Conservation (phyloP, 495 filamentous ascomycete genomes). For the Penicillium subrubescens region DNA sequence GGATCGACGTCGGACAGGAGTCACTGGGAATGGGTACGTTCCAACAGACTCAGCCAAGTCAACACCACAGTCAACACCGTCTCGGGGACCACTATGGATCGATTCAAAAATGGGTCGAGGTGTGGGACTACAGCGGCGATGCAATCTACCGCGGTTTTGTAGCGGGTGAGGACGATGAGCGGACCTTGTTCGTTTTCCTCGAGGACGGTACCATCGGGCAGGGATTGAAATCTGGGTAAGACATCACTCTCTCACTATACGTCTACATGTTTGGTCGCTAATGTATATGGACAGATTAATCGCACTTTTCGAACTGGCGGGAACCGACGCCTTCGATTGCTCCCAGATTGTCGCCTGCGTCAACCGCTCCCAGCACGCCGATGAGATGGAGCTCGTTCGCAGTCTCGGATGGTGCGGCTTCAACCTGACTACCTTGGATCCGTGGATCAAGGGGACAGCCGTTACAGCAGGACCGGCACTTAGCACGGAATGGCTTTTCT, state of each 20-base stretch:
- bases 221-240: constrained; percentile 88
- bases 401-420: constrained; percentile 94
- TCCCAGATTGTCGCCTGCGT: constrained; percentile 78
- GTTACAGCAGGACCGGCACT: constrained; percentile 50
- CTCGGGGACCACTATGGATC: constrained; percentile 29
- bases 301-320: constrained; percentile 84
- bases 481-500: constrained; percentile 79
- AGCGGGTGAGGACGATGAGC: constrained; percentile 60
- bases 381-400: constrained; percentile 66
- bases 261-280: background rate
- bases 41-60: constrained; percentile 34
- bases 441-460: constrained; percentile 54
- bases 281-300: constrained; percentile 63
- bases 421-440: constrained; percentile 72
- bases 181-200: constrained; percentile 86
- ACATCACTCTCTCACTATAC: background rate
- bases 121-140: constrained; percentile 87
- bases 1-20: constrained; percentile 62
- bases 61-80: constrained; percentile 12
- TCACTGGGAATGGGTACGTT: constrained; percentile 78
- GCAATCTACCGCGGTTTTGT: constrained; percentile 84
- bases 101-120: constrained; percentile 67
- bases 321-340: constrained; percentile 67
- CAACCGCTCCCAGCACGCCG: constrained; percentile 62
- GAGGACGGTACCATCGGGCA: constrained; percentile 65